Evolutionary conservation across 2,329 filamentous ascomycete genomes (phyloP).

Genomic region (Cercospora berteroae): DNA sequence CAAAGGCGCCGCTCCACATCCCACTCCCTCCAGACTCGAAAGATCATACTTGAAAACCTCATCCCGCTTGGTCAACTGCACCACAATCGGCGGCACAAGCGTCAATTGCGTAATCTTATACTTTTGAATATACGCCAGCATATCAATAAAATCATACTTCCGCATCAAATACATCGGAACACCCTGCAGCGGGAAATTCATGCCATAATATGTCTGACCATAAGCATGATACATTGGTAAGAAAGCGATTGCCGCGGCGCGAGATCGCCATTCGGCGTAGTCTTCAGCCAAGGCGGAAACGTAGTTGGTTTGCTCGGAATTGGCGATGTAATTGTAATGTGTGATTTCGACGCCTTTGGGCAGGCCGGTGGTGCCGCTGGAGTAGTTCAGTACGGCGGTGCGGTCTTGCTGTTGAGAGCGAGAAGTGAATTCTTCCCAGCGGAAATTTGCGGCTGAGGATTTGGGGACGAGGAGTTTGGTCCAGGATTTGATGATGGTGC

Average conservation of each 20-base stretch:
- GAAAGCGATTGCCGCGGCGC: slow-evolving; percentile 55
- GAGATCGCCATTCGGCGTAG: slow-evolving; percentile 43
- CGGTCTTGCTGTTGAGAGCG: slow-evolving; percentile 46
- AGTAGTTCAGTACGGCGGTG: slow-evolving; percentile 74
- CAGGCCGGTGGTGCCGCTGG: slow-evolving; percentile 73
- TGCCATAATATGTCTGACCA: slow-evolving; percentile 57
- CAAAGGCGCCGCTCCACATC: slow-evolving; percentile 65
- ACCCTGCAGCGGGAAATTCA: not conserved
- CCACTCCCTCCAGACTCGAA: slow-evolving; percentile 52
- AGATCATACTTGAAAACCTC: slow-evolving; percentile 61
- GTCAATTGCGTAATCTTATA: slow-evolving; percentile 67
- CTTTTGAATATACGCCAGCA: slow-evolving; percentile 61
- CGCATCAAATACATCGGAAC: slow-evolving; percentile 44
- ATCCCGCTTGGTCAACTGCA: slow-evolving; percentile 62
- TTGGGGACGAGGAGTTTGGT: slow-evolving; percentile 40
- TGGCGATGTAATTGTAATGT: slow-evolving; percentile 74
- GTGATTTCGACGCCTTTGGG: slow-evolving; percentile 82
- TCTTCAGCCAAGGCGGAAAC: slow-evolving; percentile 47
- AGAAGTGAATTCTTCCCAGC: slow-evolving; percentile 19
- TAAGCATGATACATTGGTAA: slow-evolving; percentile 66
- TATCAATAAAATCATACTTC: slow-evolving; percentile 51
- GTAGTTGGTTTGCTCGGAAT: slow-evolving; percentile 60
- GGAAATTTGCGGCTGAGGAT: slow-evolving; percentile 48
- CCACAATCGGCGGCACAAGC: slow-evolving; percentile 71
- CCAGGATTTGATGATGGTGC: slow-evolving; percentile 26